phyloP scores from a whole-genome alignment of 1,284 basidiomycete genomes.

The Apiotrichum montevideense region DNA sequence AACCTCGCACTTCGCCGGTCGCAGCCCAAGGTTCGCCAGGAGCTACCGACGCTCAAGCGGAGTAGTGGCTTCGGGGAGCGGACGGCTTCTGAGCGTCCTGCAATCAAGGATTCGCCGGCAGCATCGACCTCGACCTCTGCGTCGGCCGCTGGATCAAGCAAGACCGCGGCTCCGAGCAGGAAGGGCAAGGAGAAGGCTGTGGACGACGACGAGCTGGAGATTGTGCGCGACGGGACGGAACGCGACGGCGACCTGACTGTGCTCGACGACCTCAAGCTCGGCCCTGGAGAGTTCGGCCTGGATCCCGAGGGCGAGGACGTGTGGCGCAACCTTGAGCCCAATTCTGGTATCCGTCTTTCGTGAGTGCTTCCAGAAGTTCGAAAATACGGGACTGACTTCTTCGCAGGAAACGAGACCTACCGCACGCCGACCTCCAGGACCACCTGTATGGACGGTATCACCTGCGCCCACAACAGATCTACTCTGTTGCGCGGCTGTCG shows the following conservation, averaged over 20 bases:
- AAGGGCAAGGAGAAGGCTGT: neutral
- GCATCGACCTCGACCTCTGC: neutral
- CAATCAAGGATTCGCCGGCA: too few species aligned
- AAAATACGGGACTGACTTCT: neutral
- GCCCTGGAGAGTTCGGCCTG: slow-evolving; percentile 58
- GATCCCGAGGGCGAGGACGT: slow-evolving; percentile 44
- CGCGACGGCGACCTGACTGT: slow-evolving; percentile 62
- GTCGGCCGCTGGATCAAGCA: neutral
- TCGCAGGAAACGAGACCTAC: slow-evolving; percentile 61
- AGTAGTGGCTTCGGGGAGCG: neutral
- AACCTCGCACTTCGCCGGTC: neutral
- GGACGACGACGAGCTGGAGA: slow-evolving; percentile 11
- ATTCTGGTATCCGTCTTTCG: slow-evolving; percentile 78
- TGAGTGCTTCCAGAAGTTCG: slow-evolving; percentile 45
- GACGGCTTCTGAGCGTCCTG: neutral
- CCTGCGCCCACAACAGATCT: slow-evolving; percentile 77
- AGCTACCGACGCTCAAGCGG: neutral
- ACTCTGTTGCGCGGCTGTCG: slow-evolving; percentile 71
- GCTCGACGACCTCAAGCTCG: slow-evolving; percentile 65
- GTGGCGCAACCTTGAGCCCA: slow-evolving; percentile 74
- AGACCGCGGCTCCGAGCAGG: neutral
- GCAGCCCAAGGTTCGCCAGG: neutral
- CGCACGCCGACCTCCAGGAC: slow-evolving; percentile 73
- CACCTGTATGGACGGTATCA: slow-evolving; percentile 78
- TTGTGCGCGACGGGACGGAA: slow-evolving; percentile 16